A percentile compares a stretch with the other conserved stretches of the same genome.
Conservation (phyloP, 257 asterid genomes). For the Solanum lycopersicoides region DNA sequence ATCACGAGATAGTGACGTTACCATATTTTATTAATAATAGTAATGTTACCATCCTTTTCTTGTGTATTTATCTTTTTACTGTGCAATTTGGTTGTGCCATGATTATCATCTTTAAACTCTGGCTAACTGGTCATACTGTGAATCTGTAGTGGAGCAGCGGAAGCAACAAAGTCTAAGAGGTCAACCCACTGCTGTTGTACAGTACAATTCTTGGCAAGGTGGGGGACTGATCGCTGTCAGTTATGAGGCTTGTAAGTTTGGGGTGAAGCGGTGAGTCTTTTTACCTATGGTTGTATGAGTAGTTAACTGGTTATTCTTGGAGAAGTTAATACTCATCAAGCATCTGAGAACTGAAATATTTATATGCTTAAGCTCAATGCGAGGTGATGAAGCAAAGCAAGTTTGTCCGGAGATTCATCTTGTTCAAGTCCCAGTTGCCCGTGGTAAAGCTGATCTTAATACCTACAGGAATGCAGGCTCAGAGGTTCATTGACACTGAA, state of each 20-base stretch:
- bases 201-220: conserved; percentile 93
- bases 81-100: neutral
- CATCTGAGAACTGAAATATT: neutral
- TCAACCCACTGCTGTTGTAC: conserved; percentile 93
- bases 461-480: conserved; percentile 83
- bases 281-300: neutral
- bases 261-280: conserved; percentile 67
- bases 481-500: conserved; percentile 42
- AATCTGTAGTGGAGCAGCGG: conserved; percentile 80
- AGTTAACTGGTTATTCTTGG: neutral
- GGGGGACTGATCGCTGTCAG: conserved; percentile 95
- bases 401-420: conserved; percentile 89
- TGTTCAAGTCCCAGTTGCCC: conserved; percentile 94
- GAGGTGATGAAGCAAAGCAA: conserved; percentile 85
- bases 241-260: conserved; percentile 82
- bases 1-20: neutral
- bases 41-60: neutral
- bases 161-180: conserved; percentile 70
- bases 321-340: neutral
- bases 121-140: conserved; percentile 1
- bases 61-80: neutral
- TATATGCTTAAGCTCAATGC: conserved; percentile 57
- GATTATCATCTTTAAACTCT: neutral
- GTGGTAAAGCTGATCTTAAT: conserved; percentile 89
- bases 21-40: neutral